phyloP scores from a whole-genome alignment of 1,284 basidiomycete species.

The Taiwanofungus camphoratus region DNA sequence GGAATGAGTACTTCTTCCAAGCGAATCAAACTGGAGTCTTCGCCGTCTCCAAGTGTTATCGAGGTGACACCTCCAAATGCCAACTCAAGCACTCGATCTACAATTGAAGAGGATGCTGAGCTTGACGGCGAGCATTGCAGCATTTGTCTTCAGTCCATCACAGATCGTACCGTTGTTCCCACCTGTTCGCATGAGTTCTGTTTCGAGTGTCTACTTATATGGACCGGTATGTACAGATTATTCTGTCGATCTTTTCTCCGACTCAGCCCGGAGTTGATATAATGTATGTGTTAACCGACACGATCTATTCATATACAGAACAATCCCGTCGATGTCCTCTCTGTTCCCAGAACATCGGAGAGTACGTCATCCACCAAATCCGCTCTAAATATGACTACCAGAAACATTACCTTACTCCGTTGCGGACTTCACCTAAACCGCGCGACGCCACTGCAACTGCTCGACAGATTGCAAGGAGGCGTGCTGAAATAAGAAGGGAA shows the following conservation, averaged over 20 bases:
- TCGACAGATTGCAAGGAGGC: conserved; percentile 23
- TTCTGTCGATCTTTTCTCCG: conserved; percentile 1
- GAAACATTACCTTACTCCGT: conserved; percentile 72
- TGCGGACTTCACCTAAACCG: conserved; percentile 46
- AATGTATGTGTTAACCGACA: conserved; percentile 1
- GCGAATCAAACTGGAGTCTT: conserved; percentile 18
- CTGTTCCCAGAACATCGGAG: conserved; percentile 69
- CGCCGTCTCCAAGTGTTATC: conserved; percentile 4
- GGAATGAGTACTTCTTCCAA: conserved; percentile 15
- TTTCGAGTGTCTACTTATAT: conserved; percentile 80
- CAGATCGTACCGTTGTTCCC: conserved; percentile 76
- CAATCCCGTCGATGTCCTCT: conserved; percentile 78
- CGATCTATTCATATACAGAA: conserved; percentile 32
- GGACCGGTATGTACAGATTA: conserved; percentile 56
- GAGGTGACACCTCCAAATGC: neutral
- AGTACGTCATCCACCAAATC: conserved; percentile 77
- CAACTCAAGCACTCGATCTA: neutral
- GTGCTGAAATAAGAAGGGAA: conserved; percentile 35
- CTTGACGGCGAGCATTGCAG: conserved; percentile 42
- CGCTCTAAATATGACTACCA: conserved; percentile 74
- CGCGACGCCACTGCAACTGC: conserved; percentile 27
- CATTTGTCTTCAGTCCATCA: conserved; percentile 74
- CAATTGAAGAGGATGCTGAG: conserved; percentile 1
- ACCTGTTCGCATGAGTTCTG: conserved; percentile 86
- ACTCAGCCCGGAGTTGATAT: neutral